Percentiles rank a stretch among this genome's conserved stretches.
Conservation (phyloP, 2,329 filamentous ascomycete species). For the Colletotrichum noveboracense region DNA sequence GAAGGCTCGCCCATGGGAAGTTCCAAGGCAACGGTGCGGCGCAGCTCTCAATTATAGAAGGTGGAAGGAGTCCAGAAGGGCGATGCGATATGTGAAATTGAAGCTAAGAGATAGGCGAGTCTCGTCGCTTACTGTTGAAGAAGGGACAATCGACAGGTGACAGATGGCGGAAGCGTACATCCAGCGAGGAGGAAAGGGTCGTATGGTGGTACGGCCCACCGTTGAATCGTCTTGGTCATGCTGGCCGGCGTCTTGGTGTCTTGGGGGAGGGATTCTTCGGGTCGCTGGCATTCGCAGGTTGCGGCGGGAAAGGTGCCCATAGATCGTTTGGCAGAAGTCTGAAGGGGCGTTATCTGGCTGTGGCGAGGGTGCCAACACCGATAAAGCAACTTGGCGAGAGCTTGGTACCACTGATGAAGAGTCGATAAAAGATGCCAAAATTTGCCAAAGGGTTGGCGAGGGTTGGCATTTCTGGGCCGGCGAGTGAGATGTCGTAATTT, state of each 20-base stretch:
- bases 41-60: not conserved
- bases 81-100: not conserved
- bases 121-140: not conserved
- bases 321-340: not conserved
- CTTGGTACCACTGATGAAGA: slow-evolving; percentile 18
- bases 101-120: slow-evolving; percentile 16
- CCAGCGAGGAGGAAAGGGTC: not conserved
- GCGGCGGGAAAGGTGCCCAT: not conserved
- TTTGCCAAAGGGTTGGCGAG: slow-evolving; percentile 7
- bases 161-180: not conserved
- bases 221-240: not conserved
- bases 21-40: not conserved
- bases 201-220: not conserved
- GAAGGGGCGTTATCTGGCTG: not conserved
- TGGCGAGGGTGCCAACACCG: slow-evolving; percentile 17
- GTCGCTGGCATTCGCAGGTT: not conserved
- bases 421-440: slow-evolving; percentile 15
- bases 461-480: slow-evolving; percentile 19
- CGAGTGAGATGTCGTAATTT: slow-evolving; percentile 4
- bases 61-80: not conserved
- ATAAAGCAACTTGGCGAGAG: slow-evolving; percentile 17
- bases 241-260: not conserved
- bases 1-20: not conserved
- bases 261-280: not conserved
- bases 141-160: not conserved